Conservation (phyloP, 2,329 filamentous ascomycete species). For the Colletotrichum sansevieriae region DNA sequence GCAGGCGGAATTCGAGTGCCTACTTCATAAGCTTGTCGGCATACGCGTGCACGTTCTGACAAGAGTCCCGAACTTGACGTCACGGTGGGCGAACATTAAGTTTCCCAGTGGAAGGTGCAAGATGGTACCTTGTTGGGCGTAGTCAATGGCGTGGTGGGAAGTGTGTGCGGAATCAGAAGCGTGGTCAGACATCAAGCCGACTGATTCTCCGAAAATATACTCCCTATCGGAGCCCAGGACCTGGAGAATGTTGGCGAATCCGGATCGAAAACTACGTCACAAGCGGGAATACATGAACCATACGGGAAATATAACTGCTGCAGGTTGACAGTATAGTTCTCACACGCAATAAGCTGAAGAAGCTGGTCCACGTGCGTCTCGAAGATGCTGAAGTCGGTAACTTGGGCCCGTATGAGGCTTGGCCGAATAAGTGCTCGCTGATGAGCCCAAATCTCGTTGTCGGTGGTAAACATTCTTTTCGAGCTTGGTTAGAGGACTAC, state of each 20-base stretch:
- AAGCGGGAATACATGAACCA: conserved; percentile 11
- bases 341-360: conserved; percentile 44
- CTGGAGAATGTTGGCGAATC: background rate
- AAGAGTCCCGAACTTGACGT: conserved; percentile 37
- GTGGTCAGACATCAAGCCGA: conserved; percentile 39
- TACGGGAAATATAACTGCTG: conserved; percentile 65
- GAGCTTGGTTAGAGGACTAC: too few species aligned
- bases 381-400: conserved; percentile 45
- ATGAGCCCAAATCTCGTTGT: conserved; percentile 61
- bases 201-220: conserved; percentile 68
- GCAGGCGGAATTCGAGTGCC: conserved; percentile 72
- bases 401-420: conserved; percentile 51
- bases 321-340: conserved; percentile 56
- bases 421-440: conserved; percentile 54
- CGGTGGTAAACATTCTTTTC: conserved; percentile 59
- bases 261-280: too few species aligned
- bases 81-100: conserved; percentile 41
- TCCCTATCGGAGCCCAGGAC: conserved; percentile 62
- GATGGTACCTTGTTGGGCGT: conserved; percentile 47
- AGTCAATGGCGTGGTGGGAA: conserved; percentile 52
- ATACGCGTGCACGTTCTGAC: conserved; percentile 22
- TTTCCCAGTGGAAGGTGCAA: conserved; percentile 44
- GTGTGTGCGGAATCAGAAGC: conserved; percentile 34
- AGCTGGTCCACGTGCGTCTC: conserved; percentile 48
- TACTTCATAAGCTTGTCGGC: conserved; percentile 60